phyloP scores from a whole-genome alignment of 805 yeast genomes.

The Priceomyces melissophilus region DNA sequence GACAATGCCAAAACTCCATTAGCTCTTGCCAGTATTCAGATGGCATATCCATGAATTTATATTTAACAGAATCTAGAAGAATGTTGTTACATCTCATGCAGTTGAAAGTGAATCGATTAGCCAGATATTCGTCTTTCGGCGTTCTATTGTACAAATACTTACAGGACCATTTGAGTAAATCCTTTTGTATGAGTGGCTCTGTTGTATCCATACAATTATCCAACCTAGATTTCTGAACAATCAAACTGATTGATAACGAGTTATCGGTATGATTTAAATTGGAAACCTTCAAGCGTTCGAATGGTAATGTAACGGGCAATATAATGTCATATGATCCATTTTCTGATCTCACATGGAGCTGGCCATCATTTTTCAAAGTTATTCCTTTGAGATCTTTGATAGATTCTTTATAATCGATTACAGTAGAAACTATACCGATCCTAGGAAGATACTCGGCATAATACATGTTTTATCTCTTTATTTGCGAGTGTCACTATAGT shows the following conservation, averaged over 20 bases:
- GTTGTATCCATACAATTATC: conserved; percentile 4
- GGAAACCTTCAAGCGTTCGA: not conserved
- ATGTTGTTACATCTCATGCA: conserved; percentile 29
- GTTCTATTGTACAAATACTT: conserved; percentile 35
- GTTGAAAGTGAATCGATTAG: conserved; percentile 23
- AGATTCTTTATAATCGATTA: conserved; percentile 9
- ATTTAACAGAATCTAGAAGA: conserved; percentile 27
- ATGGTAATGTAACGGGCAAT: conserved; percentile 1
- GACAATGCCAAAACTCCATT: conserved; percentile 98
- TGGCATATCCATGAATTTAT: conserved; percentile 64
- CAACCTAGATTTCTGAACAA: not conserved
- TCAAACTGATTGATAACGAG: conserved; percentile 5
- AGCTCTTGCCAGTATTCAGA: conserved; percentile 91
- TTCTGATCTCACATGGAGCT: conserved; percentile 1
- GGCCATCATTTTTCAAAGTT: conserved; percentile 1
- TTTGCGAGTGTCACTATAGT: not conserved
- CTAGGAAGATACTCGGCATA: conserved; percentile 22
- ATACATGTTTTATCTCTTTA: conserved; percentile 12
- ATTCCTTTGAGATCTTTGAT: conserved; percentile 8
- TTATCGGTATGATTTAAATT: conserved; percentile 2
- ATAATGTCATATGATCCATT: not conserved
- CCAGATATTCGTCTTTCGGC: conserved; percentile 17
- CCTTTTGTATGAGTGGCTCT: conserved; percentile 8
- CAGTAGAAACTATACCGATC: conserved; percentile 14
- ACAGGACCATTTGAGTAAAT: conserved; percentile 38